Base-by-base conservation (phyloP, 768 basidiomycete genomes). In the Tricholoma flavovirens region DNA sequence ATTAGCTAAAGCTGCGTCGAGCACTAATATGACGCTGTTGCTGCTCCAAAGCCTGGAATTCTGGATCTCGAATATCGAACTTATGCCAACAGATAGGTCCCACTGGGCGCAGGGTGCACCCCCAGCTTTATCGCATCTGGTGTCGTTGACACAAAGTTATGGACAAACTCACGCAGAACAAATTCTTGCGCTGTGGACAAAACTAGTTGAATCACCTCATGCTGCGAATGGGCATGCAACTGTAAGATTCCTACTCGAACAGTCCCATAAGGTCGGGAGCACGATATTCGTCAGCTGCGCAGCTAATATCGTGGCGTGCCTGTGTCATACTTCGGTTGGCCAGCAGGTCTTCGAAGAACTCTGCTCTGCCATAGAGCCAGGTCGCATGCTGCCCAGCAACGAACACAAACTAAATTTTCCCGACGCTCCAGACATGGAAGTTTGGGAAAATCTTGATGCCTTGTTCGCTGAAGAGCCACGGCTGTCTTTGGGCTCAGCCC, bases 191-290 rank as follows among this genome's bases (percentile, higher is more conserved):
- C 79, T 96, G 29, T 95, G 94, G 89, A 77, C 79, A 6, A 83
- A 84, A 54, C 73, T 96, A 12, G 88, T 92, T 4, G 88, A 88
- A 22, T 73, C 81, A 3, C 84, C 87, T 22, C 77, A 84, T 61
- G 78, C 84, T 54, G 76, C 80, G 21, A 93, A 93, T 58, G 88
- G 89, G 1, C 87, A 86, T 53, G 89, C 90, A 3, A 77, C 92
- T 14, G 77, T 90, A 49, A 81, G 87, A 29, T 98, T 93, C 69
- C 75, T 98, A 2, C 75, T 96, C 33, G 91, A 93, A 61, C 92
- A 96, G 63, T 89, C 91, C 1, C 84, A 88, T 60, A 89, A 88
- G 68, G 86, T 94, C 42, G 86, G 88, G 36, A 93, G 83, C 60
- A 77, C 80, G 4, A 80, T 83, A 14, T 95, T 91, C 69, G 81